Evolutionary conservation across 2,329 filamentous ascomycete genomes (phyloP).

Genomic region (Neocucurbitaria cava): DNA sequence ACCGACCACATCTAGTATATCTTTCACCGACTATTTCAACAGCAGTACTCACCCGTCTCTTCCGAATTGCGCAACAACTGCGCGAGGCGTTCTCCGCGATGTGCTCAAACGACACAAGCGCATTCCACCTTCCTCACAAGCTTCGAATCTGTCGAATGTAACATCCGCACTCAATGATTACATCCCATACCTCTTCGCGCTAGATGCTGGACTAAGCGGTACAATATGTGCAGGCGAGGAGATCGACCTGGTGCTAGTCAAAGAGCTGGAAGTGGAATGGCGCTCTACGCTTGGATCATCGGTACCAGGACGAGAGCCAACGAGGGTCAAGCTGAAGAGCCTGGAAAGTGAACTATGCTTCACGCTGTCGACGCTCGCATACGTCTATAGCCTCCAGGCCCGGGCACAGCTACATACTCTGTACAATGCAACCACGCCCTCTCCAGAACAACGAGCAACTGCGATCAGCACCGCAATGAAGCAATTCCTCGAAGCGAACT

Average conservation of each 20-base stretch:
- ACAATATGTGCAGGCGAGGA: constrained; percentile 64
- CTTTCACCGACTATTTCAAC: constrained; percentile 77
- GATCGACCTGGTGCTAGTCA: constrained; percentile 71
- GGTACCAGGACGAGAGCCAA: constrained; percentile 63
- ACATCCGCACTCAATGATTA: constrained; percentile 76
- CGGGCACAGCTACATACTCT: constrained; percentile 75
- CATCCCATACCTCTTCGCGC: constrained; percentile 80
- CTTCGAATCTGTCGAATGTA: constrained; percentile 73
- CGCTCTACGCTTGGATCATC: constrained; percentile 75
- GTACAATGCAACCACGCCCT: constrained; percentile 65
- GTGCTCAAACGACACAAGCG: constrained; percentile 89
- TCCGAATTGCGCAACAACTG: constrained; percentile 79
- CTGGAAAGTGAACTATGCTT: constrained; percentile 87
- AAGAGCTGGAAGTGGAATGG: constrained; percentile 78
- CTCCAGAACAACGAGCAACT: constrained; percentile 69
- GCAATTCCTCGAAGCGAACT: constrained; percentile 77
- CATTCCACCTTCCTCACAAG: constrained; percentile 73
- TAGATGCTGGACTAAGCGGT: constrained; percentile 74
- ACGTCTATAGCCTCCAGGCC: constrained; percentile 75
- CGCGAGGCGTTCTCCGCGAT: constrained; percentile 82
- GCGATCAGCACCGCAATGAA: constrained; percentile 78
- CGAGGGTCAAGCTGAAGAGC: constrained; percentile 73
- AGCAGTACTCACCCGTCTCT: constrained; percentile 89
- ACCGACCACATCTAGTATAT: constrained; percentile 87
- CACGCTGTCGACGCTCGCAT: constrained; percentile 76